A percentile compares a stretch with the other conserved stretches of the same genome.
These are phyloP conservation scores for Naganishia onofrii DNA, from an alignment of 768 basidiomycete species.

Conservation along the genomic window DNA sequence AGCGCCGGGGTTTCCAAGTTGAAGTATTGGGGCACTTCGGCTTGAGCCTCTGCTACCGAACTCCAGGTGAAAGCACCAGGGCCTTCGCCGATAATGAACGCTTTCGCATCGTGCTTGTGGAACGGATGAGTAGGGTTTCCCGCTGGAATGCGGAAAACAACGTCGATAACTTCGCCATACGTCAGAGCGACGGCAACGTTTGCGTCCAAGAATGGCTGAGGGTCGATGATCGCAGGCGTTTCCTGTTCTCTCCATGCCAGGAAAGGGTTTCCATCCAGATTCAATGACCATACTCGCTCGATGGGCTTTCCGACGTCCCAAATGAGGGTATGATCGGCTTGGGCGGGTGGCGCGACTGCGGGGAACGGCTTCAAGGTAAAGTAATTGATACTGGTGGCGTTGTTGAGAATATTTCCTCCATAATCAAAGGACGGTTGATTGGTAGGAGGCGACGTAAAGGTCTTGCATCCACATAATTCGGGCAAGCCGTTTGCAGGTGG, in stretches of 20 bases:
- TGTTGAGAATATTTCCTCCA: conserved; percentile 22
- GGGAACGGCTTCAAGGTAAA: conserved; percentile 26
- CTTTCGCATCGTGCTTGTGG: conserved; percentile 30
- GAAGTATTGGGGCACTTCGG: conserved; percentile 21
- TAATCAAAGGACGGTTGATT: conserved; percentile 21
- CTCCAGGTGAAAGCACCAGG: conserved; percentile 26
- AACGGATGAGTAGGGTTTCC: conserved; percentile 29
- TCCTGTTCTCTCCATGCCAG: conserved; percentile 28
- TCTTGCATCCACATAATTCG: conserved; percentile 10
- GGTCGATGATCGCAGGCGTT: conserved; percentile 27
- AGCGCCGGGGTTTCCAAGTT: conserved; percentile 26
- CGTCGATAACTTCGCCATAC: conserved; percentile 29
- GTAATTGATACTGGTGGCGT: conserved; percentile 6
- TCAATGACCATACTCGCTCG: conserved; percentile 26
- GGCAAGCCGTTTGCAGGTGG: conserved; percentile 21
- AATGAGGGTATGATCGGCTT: conserved; percentile 23
- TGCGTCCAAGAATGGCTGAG: conserved; percentile 27
- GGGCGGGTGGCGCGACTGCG: background rate
- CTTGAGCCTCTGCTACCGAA: conserved; percentile 24
- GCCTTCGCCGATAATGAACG: conserved; percentile 25
- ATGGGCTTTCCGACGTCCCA: conserved; percentile 26
- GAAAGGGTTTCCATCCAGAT: conserved; percentile 29
- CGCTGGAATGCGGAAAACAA: conserved; percentile 27
- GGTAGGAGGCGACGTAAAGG: conserved; percentile 23
- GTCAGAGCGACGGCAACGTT: conserved; percentile 19